phyloP scores from a whole-genome alignment of 1,139 yeast genomes.

The Scheffersomyces insectosa region DNA sequence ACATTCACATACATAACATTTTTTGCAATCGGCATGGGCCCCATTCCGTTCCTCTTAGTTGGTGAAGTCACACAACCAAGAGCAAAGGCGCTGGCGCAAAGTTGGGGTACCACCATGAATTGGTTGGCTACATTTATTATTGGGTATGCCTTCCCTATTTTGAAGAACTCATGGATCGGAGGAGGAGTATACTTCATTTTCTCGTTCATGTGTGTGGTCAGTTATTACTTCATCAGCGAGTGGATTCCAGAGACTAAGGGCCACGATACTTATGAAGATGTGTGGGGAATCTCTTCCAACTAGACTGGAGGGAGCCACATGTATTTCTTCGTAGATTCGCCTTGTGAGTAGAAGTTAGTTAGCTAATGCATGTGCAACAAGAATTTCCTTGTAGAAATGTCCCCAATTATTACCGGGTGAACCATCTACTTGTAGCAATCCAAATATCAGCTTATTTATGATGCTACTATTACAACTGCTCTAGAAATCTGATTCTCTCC shows the following conservation, averaged over 20 bases:
- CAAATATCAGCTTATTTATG: too few species aligned
- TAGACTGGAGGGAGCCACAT: background rate
- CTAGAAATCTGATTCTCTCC: too few species aligned
- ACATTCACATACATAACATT: conserved; percentile 75
- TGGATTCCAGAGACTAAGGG: conserved; percentile 83
- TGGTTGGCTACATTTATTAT: conserved; percentile 88
- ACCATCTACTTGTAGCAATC: too few species aligned
- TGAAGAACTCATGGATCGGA: conserved; percentile 60
- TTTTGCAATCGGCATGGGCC: conserved; percentile 92
- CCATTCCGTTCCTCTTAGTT: conserved; percentile 88
- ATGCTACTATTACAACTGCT: too few species aligned
- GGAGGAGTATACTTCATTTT: conserved; percentile 81
- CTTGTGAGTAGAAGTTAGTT: background rate
- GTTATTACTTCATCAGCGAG: conserved; percentile 47
- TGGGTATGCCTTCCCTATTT: conserved; percentile 77
- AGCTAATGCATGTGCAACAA: background rate
- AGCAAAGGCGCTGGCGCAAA: conserved; percentile 85
- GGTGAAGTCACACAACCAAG: conserved; percentile 82
- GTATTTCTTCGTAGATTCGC: background rate
- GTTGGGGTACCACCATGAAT: conserved; percentile 87
- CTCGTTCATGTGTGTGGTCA: conserved; percentile 53
- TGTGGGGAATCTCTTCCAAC: conserved; percentile 42
- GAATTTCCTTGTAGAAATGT: too few species aligned
- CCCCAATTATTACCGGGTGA: too few species aligned
- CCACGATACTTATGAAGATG: conserved; percentile 55